Conservation (phyloP, 352 stramenopile species). For the Aphanomyces cochlioides region DNA sequence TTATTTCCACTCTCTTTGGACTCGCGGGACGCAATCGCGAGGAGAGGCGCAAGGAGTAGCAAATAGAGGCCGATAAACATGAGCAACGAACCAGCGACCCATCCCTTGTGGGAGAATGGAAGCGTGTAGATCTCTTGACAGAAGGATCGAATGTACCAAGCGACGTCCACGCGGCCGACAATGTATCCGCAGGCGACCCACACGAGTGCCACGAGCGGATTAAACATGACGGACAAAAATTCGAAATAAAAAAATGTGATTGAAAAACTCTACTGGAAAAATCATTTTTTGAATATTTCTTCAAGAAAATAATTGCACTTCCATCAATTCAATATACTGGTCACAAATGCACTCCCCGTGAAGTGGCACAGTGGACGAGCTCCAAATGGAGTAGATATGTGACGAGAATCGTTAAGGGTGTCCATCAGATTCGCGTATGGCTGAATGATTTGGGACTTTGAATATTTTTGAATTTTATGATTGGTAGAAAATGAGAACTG, state of each 20-base stretch:
- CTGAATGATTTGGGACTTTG: too few relatives aligned
- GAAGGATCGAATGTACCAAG: conserved; percentile 17
- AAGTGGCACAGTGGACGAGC: too few relatives aligned
- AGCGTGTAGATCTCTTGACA: conserved; percentile 14
- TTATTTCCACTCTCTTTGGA: conserved; percentile 19
- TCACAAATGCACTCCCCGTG: not conserved
- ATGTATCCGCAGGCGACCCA: conserved; percentile 24
- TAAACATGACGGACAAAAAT: conserved; percentile 19
- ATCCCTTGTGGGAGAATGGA: conserved; percentile 24
- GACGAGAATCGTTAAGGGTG: too few relatives aligned
- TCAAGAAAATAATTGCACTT: not conserved
- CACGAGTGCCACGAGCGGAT: conserved; percentile 24
- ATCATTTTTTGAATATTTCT: not conserved
- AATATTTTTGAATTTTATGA: too few relatives aligned
- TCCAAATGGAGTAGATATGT: too few relatives aligned
- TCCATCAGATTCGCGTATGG: too few relatives aligned
- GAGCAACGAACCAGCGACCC: conserved; percentile 31
- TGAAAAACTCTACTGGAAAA: too few relatives aligned
- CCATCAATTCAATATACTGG: not conserved
- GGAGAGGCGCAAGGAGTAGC: conserved; percentile 51
- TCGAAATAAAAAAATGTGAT: not conserved
- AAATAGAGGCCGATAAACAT: conserved; percentile 60
- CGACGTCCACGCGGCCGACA: conserved; percentile 26
- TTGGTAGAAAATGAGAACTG: too few relatives aligned
- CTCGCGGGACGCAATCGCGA: conserved; percentile 34